Evolutionary conservation across 176 grass and related monocot genomes (phyloP), one percentile per base, ranked within the genome.

Genomic region (Oryza longistaminata): DNA sequence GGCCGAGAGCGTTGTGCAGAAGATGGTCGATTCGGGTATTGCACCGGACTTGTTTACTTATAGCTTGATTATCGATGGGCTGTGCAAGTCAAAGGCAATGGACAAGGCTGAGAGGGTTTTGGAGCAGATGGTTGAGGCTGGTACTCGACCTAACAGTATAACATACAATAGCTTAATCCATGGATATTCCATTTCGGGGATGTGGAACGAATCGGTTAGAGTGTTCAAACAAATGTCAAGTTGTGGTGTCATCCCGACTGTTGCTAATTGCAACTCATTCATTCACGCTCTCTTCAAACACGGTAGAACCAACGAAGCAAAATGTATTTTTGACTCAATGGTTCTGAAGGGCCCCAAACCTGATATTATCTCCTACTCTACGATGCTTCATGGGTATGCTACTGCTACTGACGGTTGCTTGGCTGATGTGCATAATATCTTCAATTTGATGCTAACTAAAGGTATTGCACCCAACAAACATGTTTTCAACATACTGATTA

Each of bases 281-380:
- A 86, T 89, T 52, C 11, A 27, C 70, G 65, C 67, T 10, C 72
- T 89, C 24, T 89, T 74, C 37, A 87, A 76, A 52, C 39, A 87
- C 19, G 55, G 40, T 4, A 26, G 71, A 77, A 76, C n/a, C 64
- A 37, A 64, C 37, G 11, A 92, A 61, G 70, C 65, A 68, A 53
- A 66, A 71, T 16, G 31, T 25, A 15, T 71, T 60, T 71, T 89
- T 55, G 60, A 86, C 73, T 45, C 74, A 2, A 85, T 85, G 66
- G 6, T 2, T 25, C 9, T 61, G 34, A 71, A 48, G 37, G 83
- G 75, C 26, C 83, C 19, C 21, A 76, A 43, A 29, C 45, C 64
- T 29, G 0, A 43, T 68, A 58, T 68, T 11, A 0, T 42, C 14
- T 14, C 42, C 42, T 9, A 43, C 42, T 43, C 9, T 43, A 43